Conservation (phyloP, 1,284 basidiomycete species). For the Fomitopsis pinicola region DNA sequence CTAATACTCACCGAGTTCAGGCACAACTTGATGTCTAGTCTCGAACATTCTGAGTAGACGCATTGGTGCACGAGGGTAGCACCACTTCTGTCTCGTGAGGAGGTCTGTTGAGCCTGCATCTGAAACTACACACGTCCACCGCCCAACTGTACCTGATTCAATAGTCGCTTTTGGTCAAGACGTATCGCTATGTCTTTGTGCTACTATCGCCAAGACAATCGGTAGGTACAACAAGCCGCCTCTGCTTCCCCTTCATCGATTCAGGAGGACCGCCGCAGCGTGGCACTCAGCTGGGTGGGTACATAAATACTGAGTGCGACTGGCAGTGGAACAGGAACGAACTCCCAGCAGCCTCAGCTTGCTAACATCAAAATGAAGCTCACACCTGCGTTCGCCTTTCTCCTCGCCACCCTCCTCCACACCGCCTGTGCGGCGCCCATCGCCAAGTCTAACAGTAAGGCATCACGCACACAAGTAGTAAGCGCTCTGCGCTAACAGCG, state of each 20-base stretch:
- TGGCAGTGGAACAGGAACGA: neutral
- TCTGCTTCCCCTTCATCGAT: neutral
- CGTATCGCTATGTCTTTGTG: too few species aligned
- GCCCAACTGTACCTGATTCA: too few species aligned
- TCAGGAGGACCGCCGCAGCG: neutral
- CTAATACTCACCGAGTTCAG: too few species aligned
- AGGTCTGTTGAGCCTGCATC: too few species aligned
- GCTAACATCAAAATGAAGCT: neutral
- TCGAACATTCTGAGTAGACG: too few species aligned
- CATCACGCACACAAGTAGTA: neutral
- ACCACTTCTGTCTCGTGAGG: too few species aligned
- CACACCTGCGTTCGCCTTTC: neutral
- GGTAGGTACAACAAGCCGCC: neutral
- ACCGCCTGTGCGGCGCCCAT: neutral
- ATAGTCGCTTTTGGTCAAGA: too few species aligned
- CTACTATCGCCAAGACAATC: neutral
- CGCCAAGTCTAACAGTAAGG: neutral
- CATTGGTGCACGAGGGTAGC: too few species aligned
- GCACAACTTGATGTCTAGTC: too few species aligned
- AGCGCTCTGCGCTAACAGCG: neutral
- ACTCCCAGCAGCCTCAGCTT: neutral
- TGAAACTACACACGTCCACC: too few species aligned
- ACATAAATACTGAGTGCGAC: neutral
- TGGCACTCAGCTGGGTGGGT: neutral
- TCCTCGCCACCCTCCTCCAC: neutral